A percentile compares a stretch with the other conserved stretches of the same genome.
Conservation (phyloP, 257 asterid species). For the Solanum gracilifrons region DNA sequence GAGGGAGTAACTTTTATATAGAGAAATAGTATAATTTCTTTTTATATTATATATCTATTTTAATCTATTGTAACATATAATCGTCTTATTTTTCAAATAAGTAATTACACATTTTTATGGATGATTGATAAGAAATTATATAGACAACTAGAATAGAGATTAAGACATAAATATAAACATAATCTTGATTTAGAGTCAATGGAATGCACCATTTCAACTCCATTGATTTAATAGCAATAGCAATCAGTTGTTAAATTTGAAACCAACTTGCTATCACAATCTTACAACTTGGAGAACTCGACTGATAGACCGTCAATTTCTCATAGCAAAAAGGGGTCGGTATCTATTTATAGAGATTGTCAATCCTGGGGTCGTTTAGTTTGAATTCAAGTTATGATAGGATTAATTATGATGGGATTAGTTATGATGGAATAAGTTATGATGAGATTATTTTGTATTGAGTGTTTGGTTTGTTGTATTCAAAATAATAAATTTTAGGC, state of each 20-base stretch:
- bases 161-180: not conserved
- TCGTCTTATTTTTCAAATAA: not conserved
- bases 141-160: not conserved
- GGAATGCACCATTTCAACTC: not conserved
- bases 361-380: too few species aligned
- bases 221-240: not conserved
- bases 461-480: too few species aligned
- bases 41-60: not conserved
- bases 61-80: not conserved
- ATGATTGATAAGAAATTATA: not conserved
- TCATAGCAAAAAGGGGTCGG: too few species aligned
- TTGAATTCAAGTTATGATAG: too few species aligned
- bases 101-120: not conserved
- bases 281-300: not conserved
- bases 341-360: too few species aligned
- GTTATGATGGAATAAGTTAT: too few species aligned
- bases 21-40: not conserved
- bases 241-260: not conserved
- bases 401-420: too few species aligned
- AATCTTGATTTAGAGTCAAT: not conserved
- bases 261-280: not conserved
- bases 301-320: not conserved
- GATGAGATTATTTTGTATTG: too few species aligned
- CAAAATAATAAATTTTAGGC: too few species aligned
- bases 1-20: not conserved